Evolutionary conservation across 176 grass and related monocot species (phyloP), one percentile per base, ranked within the genome.

Genomic region (Puccinellia tenuiflora): DNA sequence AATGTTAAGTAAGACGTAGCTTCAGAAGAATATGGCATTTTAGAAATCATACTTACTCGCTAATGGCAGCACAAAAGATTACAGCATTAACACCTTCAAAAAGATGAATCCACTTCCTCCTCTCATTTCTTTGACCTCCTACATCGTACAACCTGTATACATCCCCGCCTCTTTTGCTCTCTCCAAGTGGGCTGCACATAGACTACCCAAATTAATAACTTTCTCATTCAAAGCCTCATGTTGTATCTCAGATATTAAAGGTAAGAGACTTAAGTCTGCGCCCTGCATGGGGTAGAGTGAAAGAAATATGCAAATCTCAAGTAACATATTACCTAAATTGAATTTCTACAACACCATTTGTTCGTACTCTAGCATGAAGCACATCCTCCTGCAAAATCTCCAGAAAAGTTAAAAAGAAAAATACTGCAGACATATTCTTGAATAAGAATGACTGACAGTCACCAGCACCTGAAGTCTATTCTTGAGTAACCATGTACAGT

Each of bases 21-120:
- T 51, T 68, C 11, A 68, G 38, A 63, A 85, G 5, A 85, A 53
- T 47, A 25, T 9, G 17, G 38, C 59, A 78, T 55, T 53, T 53
- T 17, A 48, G 14, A 84, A 62, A 81, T 21, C 38, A 1, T 34
- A 74, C 88, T 95, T 93, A 98, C 92, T 95, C 96, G 20, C 92
- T 98, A 92, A 98, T 98, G 83, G 96, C 96, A 79, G 92, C 96
- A 91, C 96, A 98, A 69, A 98, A 98, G 73, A 98, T 98, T 73
- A 98, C 92, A 78, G 96, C 88, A 86, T 86, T 84, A 82, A 98
- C 96, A 80, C 96, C 96, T 90, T 95, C 96, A 75, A 98, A 98
- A 65, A 98, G 92, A 93, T 98, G 96, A 34, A 98, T 98, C 96
- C 96, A 98, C 85, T 98, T 98, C 72, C 96, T 95, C 86, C 96